Percentiles rank a stretch among this genome's conserved stretches.
phyloP scores from a whole-genome alignment of 371 early-diverging fungal genomes.

The Rhizopus arrhizus region DNA sequence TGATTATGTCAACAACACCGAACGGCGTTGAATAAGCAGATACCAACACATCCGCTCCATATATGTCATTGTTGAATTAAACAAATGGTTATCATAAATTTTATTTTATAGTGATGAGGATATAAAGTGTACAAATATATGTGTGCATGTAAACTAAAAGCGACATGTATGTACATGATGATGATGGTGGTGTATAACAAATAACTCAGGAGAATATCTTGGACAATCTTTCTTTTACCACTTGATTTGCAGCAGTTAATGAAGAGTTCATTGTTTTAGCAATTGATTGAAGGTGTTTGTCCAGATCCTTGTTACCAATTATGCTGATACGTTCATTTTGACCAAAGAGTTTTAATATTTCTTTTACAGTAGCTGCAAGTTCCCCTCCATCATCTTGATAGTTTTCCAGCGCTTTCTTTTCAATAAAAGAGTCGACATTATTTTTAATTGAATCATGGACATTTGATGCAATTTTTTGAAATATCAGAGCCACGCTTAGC shows the following conservation, averaged over 20 bases:
- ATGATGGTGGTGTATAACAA: too few species aligned
- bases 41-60: too few species aligned
- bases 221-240: constrained; percentile 16
- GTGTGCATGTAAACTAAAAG: too few species aligned
- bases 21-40: too few species aligned
- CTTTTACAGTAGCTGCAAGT: constrained; percentile 13
- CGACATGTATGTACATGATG: too few species aligned
- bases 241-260: constrained; percentile 13
- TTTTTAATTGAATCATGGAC: constrained; percentile 4
- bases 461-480: constrained; percentile 5
- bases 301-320: constrained; percentile 21
- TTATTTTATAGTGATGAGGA: too few species aligned
- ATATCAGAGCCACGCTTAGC: constrained; percentile 10
- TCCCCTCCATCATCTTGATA: constrained; percentile 14
- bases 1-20: too few species aligned
- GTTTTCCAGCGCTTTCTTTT: constrained; percentile 10
- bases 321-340: constrained; percentile 20
- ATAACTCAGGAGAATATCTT: constrained; percentile 12
- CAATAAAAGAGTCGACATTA: constrained; percentile 7
- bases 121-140: too few species aligned
- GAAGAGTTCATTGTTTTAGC: constrained; percentile 5
- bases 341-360: constrained; percentile 18
- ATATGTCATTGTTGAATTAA: too few species aligned
- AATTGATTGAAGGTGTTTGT: constrained; percentile 16
- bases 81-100: too few species aligned